Evolutionary conservation across 2,329 filamentous ascomycete genomes (phyloP).

Genomic region (Penicillium freii): DNA sequence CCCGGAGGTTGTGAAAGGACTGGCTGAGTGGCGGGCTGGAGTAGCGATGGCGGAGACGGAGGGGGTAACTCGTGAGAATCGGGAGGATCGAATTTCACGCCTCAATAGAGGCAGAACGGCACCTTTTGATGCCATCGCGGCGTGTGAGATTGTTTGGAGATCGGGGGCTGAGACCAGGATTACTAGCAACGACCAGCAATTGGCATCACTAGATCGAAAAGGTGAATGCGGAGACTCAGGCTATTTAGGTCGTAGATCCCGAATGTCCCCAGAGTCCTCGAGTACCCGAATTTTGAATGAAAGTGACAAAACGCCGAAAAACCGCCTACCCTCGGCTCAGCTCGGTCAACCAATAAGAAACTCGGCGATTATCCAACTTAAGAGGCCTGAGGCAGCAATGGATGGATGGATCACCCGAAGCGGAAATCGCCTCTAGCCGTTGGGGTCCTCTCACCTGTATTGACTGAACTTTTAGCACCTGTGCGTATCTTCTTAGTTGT

Average conservation of each 20-base stretch:
- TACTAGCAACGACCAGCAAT: constrained; percentile 13
- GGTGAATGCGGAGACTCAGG: constrained; percentile 3
- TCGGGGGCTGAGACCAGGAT: constrained; percentile 1
- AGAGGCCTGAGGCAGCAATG: neutral
- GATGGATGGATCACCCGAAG: neutral
- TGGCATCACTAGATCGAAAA: constrained; percentile 16
- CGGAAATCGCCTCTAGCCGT: neutral
- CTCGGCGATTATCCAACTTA: constrained; percentile 27
- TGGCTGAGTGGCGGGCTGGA: constrained; percentile 20
- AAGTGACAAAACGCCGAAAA: constrained; percentile 23
- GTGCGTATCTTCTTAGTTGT: neutral
- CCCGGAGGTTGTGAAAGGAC: constrained; percentile 20
- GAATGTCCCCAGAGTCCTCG: constrained; percentile 12
- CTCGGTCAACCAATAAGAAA: constrained; percentile 27
- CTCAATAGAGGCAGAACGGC: constrained; percentile 43
- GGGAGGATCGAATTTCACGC: constrained; percentile 37
- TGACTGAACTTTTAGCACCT: neutral
- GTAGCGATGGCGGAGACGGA: constrained; percentile 24
- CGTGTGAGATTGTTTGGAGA: neutral
- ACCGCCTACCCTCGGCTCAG: constrained; percentile 25
- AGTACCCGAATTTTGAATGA: constrained; percentile 29
- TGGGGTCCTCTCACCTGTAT: neutral
- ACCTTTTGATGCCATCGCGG: constrained; percentile 43
- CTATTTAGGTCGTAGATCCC: constrained; percentile 7
- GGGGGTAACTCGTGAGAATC: constrained; percentile 30